Evolutionary conservation across 2,329 filamentous ascomycete species (phyloP).

Genomic region (Talaromyces sp.): DNA sequence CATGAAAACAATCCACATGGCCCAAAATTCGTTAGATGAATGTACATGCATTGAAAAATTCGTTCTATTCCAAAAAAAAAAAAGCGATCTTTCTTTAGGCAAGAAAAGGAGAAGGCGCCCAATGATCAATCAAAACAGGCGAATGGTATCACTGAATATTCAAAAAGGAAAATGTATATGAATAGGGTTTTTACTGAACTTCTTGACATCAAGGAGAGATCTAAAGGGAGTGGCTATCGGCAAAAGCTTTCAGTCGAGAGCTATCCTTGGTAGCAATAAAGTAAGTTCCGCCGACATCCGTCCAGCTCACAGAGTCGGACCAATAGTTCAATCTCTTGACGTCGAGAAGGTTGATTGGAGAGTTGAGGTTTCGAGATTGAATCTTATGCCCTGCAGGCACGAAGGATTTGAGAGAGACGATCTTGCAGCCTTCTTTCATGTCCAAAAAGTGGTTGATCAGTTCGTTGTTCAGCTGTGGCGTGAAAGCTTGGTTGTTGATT

Average conservation of each 20-base stretch:
- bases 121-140: background rate
- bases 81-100: background rate
- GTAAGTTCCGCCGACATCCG: constrained; percentile 74
- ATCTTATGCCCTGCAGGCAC: constrained; percentile 75
- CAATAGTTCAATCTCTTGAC: constrained; percentile 70
- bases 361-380: constrained; percentile 68
- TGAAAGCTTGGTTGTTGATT: constrained; percentile 98
- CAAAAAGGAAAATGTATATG: background rate
- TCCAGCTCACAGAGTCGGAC: constrained; percentile 79
- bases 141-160: background rate
- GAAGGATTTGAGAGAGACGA: constrained; percentile 90
- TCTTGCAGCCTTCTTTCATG: constrained; percentile 81
- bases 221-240: constrained; percentile 22
- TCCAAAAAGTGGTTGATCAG: constrained; percentile 89
- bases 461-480: constrained; percentile 75
- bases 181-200: background rate
- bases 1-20: constrained; percentile 3
- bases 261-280: constrained; percentile 80
- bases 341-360: constrained; percentile 74
- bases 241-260: constrained; percentile 48
- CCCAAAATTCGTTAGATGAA: background rate
- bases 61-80: background rate
- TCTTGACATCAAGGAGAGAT: background rate
- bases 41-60: background rate
- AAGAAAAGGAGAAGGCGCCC: background rate